Base-by-base conservation (phyloP, 345 rosid genomes). In the Gossypium arboreum region DNA sequence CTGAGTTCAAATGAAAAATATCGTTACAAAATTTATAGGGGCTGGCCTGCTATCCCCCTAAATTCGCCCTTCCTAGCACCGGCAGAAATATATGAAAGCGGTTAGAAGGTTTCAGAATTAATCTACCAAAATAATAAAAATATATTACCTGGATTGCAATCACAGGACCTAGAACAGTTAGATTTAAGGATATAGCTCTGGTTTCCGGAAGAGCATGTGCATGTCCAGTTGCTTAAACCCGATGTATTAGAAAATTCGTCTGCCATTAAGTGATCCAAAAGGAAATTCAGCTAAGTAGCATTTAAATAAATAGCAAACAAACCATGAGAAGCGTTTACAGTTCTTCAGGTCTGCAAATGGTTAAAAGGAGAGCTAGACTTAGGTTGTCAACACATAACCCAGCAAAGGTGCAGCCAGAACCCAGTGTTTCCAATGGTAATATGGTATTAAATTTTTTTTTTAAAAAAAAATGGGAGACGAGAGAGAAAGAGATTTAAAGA, bases 121-220 rank as follows among this genome's bases (percentile, higher is more conserved):
- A 41, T 25, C 27, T 63, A 79, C 29, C 67, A 55, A 20, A 71
- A 29, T 62, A 58, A 75, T 71, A 50, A 43, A 25, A 27, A 60
- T 69, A 18, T 20, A 9, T 65, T 84, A 90, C 99, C 98, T 75
- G 86, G 88, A 78, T 60, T 90, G 83, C 98, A 95, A 77, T 88
- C 81, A 83, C 99, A 95, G 77, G 94, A 90, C 62, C 85, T 71
- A 44, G 94, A 89, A 85, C 99, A 95, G 82, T 88, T 91, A 41
- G 83, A 88, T 81, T 75, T 81, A 17, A 83, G 73, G 76, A 86
- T 73, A 80, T 67, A 70, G 76, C 79, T 85, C 81, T 81, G 84
- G 75, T 86, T 82, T 77, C 81, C 83, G 41, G 87, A 78, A 70
- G 87, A 84, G 76, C 99, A 92, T 4, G 81, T 75, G 66, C 98